A percentile compares a stretch with the other conserved stretches of the same genome.
Evolutionary conservation across 2,329 filamentous ascomycete genomes (phyloP).

Genomic region (Xylaria digitata): DNA sequence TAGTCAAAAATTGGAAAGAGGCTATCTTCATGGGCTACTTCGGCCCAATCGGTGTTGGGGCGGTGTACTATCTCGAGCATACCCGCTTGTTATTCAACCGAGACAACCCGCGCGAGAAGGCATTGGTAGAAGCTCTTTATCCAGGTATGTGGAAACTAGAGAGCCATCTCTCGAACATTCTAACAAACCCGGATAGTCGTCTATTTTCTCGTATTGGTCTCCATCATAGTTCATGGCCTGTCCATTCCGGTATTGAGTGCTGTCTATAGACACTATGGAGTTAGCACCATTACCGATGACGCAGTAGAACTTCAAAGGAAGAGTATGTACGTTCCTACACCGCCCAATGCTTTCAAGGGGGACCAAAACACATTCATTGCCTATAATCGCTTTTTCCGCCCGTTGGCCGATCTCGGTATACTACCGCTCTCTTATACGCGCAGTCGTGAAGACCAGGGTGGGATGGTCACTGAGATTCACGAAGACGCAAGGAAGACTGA

Average conservation of each 20-base stretch:
- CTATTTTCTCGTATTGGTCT: constrained; percentile 57
- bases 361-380: constrained; percentile 56
- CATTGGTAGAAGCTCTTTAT: constrained; percentile 52
- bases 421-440: constrained; percentile 30
- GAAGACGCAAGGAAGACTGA: constrained; percentile 23
- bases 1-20: constrained; percentile 65
- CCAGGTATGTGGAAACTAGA: constrained; percentile 44
- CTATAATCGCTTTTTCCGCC: constrained; percentile 62
- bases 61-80: constrained; percentile 76
- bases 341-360: constrained; percentile 54
- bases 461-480: background rate
- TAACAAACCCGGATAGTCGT: constrained; percentile 47
- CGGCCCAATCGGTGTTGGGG: constrained; percentile 80
- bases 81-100: constrained; percentile 54
- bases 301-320: constrained; percentile 54
- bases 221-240: constrained; percentile 60
- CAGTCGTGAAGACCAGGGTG: constrained; percentile 23
- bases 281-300: constrained; percentile 58
- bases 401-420: constrained; percentile 37
- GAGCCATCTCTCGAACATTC: background rate
- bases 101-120: constrained; percentile 41
- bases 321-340: constrained; percentile 52
- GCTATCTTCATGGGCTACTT: constrained; percentile 75
- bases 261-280: constrained; percentile 54
- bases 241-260: constrained; percentile 59